Base-by-base conservation (phyloP, 257 asterid species). In the Solanum etuberosum region DNA sequence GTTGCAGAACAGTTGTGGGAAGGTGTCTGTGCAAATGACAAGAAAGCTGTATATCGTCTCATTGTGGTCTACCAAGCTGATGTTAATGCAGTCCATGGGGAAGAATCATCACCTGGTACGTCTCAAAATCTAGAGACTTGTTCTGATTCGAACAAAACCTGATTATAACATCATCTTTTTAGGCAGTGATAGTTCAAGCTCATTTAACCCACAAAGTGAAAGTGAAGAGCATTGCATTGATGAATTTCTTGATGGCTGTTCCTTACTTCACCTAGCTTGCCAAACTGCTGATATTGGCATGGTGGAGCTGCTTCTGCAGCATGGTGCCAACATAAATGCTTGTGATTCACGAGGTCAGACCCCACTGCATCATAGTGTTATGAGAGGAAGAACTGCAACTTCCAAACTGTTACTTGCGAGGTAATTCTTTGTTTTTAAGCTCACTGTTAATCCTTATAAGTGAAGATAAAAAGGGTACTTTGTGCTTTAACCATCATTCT, bases 301-400 rank as follows among this genome's bases (percentile, higher is more conserved):
- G 99, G 95, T 95, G 23, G 99, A 96, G 92, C 94, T 96, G 87
- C 98, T 96, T 84, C 91, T 96, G 83, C 99, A 96, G 87, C 91
- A 94, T 27, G 98, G 99, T 84, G 98, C 98, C 70, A 90, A 91
- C 43, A 77, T 94, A 43, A 91, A 91, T 87, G 85, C 92, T 72
- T 84, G 91, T 83, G 99, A 96, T 89, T 91, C 94, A 54, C 93
- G 86, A 93, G 98, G 95, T 35, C 94, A 91, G 87, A 94, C 98
- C 6, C 96, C 99, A 8, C 93, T 96, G 90, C 98, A 96, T 90
- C 96, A 96, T 84, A 87, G 98, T 90, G 90, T 95, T 82, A 74
- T 90, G 42, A 90, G 95, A 91, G 98, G 98, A 84, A 89, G 97
- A 91, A 87, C 72, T 78, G 92, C 90, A 84, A 91, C 93, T 65